Percentiles rank a stretch among this genome's conserved stretches.
Conservation (phyloP, 805 yeast species). For the Myxozyma geophila region DNA sequence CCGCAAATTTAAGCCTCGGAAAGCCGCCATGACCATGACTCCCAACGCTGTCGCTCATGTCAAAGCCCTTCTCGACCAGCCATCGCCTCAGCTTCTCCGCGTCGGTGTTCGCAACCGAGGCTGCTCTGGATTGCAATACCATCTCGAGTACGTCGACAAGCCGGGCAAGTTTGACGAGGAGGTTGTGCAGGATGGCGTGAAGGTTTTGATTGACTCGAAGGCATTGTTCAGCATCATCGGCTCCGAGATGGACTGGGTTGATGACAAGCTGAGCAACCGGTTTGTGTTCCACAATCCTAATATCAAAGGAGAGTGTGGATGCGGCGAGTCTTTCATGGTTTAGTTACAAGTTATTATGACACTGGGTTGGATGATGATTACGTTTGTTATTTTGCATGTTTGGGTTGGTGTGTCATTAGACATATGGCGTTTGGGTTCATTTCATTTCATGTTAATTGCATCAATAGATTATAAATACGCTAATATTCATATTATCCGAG, state of each 20-base stretch:
- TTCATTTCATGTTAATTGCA: conserved; percentile 3
- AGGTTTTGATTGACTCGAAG: conserved; percentile 90
- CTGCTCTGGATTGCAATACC: conserved; percentile 92
- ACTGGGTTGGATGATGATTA: neutral
- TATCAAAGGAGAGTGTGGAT: conserved; percentile 97
- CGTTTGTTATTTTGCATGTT: conserved; percentile 6
- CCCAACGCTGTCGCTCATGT: conserved; percentile 78
- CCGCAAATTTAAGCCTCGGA: conserved; percentile 78
- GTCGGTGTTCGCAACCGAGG: conserved; percentile 96
- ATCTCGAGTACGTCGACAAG: conserved; percentile 82
- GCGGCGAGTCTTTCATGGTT: conserved; percentile 98
- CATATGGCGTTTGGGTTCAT: conserved; percentile 12
- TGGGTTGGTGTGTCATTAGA: conserved; percentile 6
- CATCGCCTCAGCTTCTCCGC: conserved; percentile 85
- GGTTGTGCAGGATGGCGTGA: conserved; percentile 89
- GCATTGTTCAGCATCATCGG: conserved; percentile 96
- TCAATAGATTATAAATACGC: neutral
- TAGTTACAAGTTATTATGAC: conserved; percentile 42
- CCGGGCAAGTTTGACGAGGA: conserved; percentile 97
- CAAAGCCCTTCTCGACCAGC: conserved; percentile 67
- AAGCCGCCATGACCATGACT: conserved; percentile 83
- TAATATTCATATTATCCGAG: conserved; percentile 26
- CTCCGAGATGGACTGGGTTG: conserved; percentile 98
- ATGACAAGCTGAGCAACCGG: conserved; percentile 84
- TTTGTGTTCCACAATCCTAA: conserved; percentile 95